Conservation (phyloP, 331 rosid genomes). For the Ulmus americana region DNA sequence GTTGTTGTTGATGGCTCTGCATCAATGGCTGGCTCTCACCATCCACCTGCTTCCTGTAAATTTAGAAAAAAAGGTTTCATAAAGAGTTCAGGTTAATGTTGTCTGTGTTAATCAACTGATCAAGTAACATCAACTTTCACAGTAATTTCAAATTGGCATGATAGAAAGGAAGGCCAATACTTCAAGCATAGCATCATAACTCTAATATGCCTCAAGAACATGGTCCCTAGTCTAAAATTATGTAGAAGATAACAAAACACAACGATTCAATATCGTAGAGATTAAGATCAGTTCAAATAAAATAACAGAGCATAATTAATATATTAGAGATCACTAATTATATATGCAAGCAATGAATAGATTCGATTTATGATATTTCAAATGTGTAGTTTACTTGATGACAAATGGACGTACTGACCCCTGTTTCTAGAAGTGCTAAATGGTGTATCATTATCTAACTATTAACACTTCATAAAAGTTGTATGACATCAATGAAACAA, state of each 20-base stretch:
- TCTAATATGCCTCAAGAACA: no score
- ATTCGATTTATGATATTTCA: no score
- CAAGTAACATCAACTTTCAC: not conserved
- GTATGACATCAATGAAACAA: not conserved
- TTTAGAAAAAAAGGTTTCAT: slow-evolving; percentile 10
- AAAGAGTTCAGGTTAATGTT: not conserved
- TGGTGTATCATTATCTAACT: not conserved
- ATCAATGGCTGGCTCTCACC: slow-evolving; percentile 81
- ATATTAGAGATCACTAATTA: not conserved
- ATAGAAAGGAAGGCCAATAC: no score
- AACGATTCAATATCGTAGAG: no score
- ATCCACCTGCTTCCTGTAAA: slow-evolving; percentile 63
- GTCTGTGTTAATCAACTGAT: not conserved
- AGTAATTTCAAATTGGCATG: not conserved
- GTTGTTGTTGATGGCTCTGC: slow-evolving; percentile 42
- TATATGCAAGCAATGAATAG: not conserved
- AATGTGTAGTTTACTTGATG: not conserved
- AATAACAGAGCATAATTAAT: not conserved
- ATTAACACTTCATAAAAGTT: slow-evolving; percentile 2
- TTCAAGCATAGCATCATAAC: no score
- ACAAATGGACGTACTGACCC: not conserved
- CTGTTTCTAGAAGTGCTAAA: not conserved
- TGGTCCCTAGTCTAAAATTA: no score
- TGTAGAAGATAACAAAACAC: no score
- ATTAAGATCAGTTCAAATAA: not conserved